Conservation (phyloP, 1,284 basidiomycete genomes). For the Singerocomus inundabilis region DNA sequence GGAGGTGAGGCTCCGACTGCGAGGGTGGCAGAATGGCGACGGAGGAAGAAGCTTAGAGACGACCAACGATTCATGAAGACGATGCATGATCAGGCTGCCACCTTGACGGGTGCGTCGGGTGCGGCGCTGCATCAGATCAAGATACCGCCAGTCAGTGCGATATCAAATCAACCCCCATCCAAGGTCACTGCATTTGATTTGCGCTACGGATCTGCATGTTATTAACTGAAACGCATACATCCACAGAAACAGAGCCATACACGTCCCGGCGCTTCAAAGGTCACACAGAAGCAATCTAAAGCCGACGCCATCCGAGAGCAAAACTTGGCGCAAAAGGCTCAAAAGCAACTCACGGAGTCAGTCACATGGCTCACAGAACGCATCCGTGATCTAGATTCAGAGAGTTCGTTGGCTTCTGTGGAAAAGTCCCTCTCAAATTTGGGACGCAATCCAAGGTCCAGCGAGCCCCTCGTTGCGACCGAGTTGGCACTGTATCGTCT, state of each 20-base stretch:
- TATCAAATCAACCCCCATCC: conserved; percentile 7
- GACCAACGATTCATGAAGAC: conserved; percentile 57
- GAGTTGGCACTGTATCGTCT: conserved; percentile 54
- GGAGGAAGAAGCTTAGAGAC: conserved; percentile 38
- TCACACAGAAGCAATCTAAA: conserved; percentile 23
- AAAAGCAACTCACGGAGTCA: conserved; percentile 25
- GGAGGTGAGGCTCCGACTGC: conserved; percentile 43
- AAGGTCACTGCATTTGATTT: conserved; percentile 13
- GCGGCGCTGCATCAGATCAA: conserved; percentile 48
- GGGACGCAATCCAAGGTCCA: conserved; percentile 41
- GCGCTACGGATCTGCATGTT: neutral
- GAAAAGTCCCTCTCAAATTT: conserved; percentile 30
- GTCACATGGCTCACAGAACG: conserved; percentile 20
- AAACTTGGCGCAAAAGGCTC: conserved; percentile 25
- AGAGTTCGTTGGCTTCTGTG: conserved; percentile 21
- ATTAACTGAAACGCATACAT: neutral
- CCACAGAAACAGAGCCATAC: conserved; percentile 18
- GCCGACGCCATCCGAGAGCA: conserved; percentile 30
- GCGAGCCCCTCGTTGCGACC: conserved; percentile 43
- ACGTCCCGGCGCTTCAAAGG: conserved; percentile 13
- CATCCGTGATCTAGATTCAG: conserved; percentile 33
- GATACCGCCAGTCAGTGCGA: conserved; percentile 42
- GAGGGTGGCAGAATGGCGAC: conserved; percentile 35
- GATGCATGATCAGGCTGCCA: conserved; percentile 58
- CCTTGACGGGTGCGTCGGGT: conserved; percentile 61